Evolutionary conservation across 2,329 filamentous ascomycete species (phyloP), one percentile per base, ranked within the genome.

Genomic region (Grosmannia penicillata): DNA sequence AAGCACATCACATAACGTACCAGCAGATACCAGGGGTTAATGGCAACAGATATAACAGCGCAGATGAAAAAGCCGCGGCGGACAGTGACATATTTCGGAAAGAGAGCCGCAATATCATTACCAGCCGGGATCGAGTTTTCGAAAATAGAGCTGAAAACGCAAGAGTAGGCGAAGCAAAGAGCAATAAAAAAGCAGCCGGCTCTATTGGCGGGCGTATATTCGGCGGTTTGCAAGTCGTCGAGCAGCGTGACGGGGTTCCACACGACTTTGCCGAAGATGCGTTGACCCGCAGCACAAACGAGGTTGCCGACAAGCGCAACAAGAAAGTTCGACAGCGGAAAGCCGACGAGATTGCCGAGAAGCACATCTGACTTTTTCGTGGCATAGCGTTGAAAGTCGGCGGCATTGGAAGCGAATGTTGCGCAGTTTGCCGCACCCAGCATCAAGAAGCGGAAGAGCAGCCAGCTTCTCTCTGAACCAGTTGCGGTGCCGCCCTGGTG

Each of bases 321-420:
- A 6, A 62, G 33, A 6, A 60, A 41, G 42, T 57, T 61, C 2
- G 59, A 50, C 0, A 63, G 13, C 0, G 60, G 61, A 38, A 62
- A 63, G 17, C 60, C 56, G 17, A 63, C 27, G 4, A 62, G 8
- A 37, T 65, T 59, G 1, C 58, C 60, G 5, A 56, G 23, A 15
- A 66, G 51, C 2, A 60, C 56, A 42, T 66, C 60, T 9, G 53
- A 56, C 2, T 59, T 56, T 30, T 54, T 56, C 0, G 38, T 47
- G 0, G 62, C 56, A 44, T 65, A 66, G 14, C 62, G 52, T 41
- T 63, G 60, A 32, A 64, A 58, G 45, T 65, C 60, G 1, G 60
- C 55, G 4, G 59, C 59, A 43, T 61, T 62, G 28, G 51, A 56
- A n/a, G 51, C 56, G 47, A 54, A 61, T 6, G 55, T 61, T 8